Base-by-base conservation (phyloP, 306 rosid species). In the Erythrophleum fordii region DNA sequence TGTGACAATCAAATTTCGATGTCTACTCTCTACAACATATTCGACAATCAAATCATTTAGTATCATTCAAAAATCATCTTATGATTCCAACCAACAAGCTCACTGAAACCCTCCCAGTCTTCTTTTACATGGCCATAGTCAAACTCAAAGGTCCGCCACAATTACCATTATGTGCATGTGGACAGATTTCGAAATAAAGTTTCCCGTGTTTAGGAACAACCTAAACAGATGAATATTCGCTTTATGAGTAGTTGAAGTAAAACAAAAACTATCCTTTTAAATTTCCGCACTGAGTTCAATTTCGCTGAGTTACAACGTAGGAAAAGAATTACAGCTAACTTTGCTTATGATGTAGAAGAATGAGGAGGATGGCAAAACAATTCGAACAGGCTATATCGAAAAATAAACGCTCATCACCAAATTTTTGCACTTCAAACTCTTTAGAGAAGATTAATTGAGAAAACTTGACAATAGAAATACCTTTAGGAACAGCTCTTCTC, bases 401-500 rank as follows among this genome's bases (percentile, higher is more conserved):
- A 75, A 28, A 84, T 5, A 76, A 76, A 55, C 8, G 26, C 81
- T 5, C 12, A 41, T 41, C 22, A 61, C 66, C 70, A 35, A 71
- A 14, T 2, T 29, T 20, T 62, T 41, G 10, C 34, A 82, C 78
- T 35, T 37, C 58, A 28, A 69, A 62, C 76, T 48, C 42, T 71
- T 31, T 9, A 69, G 31, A 37, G 34, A 23, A 34, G 60, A 73
- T 59, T 34, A 72, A 18, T 3, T 55, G 46, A 64, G 29, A 61
- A 60, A 17, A 69, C 17, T 13, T 41, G 29, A 65, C 34, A 17
- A 37, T 10, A 46, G 45, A 85, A 45, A 17, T 83, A 95, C 98
- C 98, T 95, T 89, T 95, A 0, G 77, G 78, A 86, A 90, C 86
- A 39, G 88, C 92, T 84, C 98, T 87, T 73, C 84, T 95, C 89